These are phyloP conservation scores for Entomortierella parvispora DNA, from an alignment of 192 early-diverging fungal genomes.

Conservation along the genomic window DNA sequence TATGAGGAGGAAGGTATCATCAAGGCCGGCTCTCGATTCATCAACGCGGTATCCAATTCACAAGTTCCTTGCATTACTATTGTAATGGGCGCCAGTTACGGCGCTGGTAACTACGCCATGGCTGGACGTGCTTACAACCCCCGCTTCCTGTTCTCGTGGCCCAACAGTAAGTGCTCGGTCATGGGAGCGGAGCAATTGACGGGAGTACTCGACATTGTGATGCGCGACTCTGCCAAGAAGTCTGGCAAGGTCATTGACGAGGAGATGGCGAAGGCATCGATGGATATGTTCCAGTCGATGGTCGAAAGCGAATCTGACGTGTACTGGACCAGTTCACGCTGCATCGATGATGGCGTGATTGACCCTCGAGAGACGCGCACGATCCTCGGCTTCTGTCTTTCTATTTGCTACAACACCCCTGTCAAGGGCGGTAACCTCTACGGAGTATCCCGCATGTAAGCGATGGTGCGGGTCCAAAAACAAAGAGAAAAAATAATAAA, in stretches of 20 bases:
- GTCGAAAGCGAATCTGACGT: slow-evolving; percentile 70
- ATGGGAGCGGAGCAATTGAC: slow-evolving; percentile 78
- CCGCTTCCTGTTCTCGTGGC: slow-evolving; percentile 76
- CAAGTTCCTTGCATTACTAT: slow-evolving; percentile 68
- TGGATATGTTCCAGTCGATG: slow-evolving; percentile 59
- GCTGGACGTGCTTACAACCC: slow-evolving; percentile 72
- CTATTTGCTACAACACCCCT: slow-evolving; percentile 62
- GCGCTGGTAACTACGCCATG: slow-evolving; percentile 79
- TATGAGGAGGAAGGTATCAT: slow-evolving; percentile 77
- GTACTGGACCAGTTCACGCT: slow-evolving; percentile 67
- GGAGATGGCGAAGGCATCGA: slow-evolving; percentile 56
- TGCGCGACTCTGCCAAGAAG: slow-evolving; percentile 68
- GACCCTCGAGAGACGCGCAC: slow-evolving; percentile 69
- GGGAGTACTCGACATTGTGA: slow-evolving; percentile 76
- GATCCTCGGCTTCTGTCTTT: slow-evolving; percentile 67
- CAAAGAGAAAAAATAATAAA: not conserved
- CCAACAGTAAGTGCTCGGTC: slow-evolving; percentile 72
- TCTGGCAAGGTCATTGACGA: slow-evolving; percentile 62
- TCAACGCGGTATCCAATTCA: slow-evolving; percentile 74
- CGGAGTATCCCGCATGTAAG: slow-evolving; percentile 71
- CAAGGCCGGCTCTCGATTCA: slow-evolving; percentile 73
- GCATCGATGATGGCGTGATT: slow-evolving; percentile 72
- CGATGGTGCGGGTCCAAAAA: not conserved
- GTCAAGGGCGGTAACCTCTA: slow-evolving; percentile 70
- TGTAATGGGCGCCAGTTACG: slow-evolving; percentile 75